Evolutionary conservation across 2,329 filamentous ascomycete genomes (phyloP), one percentile per base, ranked within the genome.

Genomic region (Arthrobotrys pseudoclavata): DNA sequence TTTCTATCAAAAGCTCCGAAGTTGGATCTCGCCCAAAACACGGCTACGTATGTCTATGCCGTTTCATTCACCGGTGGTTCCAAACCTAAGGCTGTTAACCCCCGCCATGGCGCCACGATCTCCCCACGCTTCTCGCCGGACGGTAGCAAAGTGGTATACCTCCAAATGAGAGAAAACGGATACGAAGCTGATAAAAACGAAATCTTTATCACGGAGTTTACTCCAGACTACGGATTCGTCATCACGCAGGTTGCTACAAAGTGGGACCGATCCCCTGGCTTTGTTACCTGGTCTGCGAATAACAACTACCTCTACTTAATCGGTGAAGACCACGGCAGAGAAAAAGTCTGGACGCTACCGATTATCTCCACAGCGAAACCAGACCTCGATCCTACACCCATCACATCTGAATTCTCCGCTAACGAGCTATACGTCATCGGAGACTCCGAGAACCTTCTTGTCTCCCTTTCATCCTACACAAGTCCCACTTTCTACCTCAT

Each of bases 41-140:
- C 93, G 4, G 95, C 94, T 81, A 91, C 91, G 0, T 92, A 96
- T 81, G 87, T 96, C 34, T 97, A 96, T 83, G 84, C 83, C n/a
- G 79, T 71, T 4, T 82, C 50, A 76, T 82, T 64, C 81, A 83
- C 31, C 81, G 85, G 76, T 84, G 84, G 76, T 77, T 82, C 15
- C 82, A 83, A 6, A 82, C 83, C 29, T 82, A 81, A 15, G 79
- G 80, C 76, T 82, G 78, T 76, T 13, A 76, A 84, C 66, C 78
- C 80, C 2, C 81, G 83, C 9, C 79, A 84, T 69, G 84, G 84
- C 1, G 84, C 84, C 9, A 81, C 82, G 3, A 82, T 82, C 0
- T 81, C 79, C 7, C 84, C 84, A 4, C 80, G 81, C 13, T 97
- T 96, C 84, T 94, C 92, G 2, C 89, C 89, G 3, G 87, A 91